Base-by-base conservation (phyloP, 2,329 filamentous ascomycete genomes). In the Ascochyta lentis region DNA sequence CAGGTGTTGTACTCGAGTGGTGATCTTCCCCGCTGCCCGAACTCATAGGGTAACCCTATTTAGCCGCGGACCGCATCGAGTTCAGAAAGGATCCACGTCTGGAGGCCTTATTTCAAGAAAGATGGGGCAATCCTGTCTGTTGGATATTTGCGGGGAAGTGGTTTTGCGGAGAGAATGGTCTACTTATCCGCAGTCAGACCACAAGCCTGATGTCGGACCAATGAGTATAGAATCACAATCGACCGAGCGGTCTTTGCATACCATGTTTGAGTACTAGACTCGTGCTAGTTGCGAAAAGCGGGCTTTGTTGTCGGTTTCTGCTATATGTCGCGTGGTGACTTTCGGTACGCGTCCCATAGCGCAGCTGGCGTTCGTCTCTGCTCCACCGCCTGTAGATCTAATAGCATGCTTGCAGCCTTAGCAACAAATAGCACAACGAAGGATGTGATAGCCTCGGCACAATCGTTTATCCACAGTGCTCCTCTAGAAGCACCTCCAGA, bases 1-100 rank as follows among this genome's bases (percentile, higher is more conserved):
- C 10, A 27, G 16, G n/a, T 27, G 15, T 51, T 23, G 31, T 51
- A 38, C n/a, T 43, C 19, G 23, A 31, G 23, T 7, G 22, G 33
- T 40, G 10, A 38, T 33, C 42, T 49, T 54, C 47, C 47, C 53
- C 53, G 43, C 47, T 16, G 53, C 53, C 47, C 47, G 34, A 42
- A 19, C 10, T 44, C 26, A 37, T 24, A 33, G 19, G 29, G 29
- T 39, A 33, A 39, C 27, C 29, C 50, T 29, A 16, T 46, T 58
- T 54, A 47, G 45, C 41, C 50, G 37, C 46, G 56, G 56, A 50
- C 56, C 56, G 56, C 34, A n/a, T 27, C 53, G 7, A 48, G 47
- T 34, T 9, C 15, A 37, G 53, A 33, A 56, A 8, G 8, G 43
- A 47, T 29, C 43, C 43, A 51, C 42, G 38, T n/a, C 3, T 37